Percentiles rank a stretch among this genome's conserved stretches.
These are phyloP conservation scores for Gracilariopsis chorda DNA, from an alignment of 23 red algal genomes.

Conservation along the genomic window DNA sequence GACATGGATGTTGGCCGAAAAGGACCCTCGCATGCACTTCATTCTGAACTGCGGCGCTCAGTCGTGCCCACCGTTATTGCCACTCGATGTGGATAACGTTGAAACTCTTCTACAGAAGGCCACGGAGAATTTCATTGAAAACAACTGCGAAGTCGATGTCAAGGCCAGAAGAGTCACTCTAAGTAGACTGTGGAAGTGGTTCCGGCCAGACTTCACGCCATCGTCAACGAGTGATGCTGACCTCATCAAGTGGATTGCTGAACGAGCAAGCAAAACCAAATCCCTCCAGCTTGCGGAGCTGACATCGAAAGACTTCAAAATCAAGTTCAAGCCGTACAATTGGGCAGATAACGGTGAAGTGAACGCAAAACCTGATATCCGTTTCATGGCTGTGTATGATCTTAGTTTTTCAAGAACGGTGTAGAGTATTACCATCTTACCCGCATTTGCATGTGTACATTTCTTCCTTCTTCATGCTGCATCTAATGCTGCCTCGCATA, in stretches of 20 bases:
- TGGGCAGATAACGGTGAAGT: constrained; percentile 78
- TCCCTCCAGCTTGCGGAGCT: not conserved
- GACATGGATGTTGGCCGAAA: constrained; percentile 11
- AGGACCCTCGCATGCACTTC: constrained; percentile 86
- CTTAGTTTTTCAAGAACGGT: constrained; percentile 55
- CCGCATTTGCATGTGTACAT: no score
- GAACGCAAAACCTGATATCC: constrained; percentile 50
- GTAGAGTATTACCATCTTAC: no score
- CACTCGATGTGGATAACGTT: constrained; percentile 1
- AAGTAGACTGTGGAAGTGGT: constrained; percentile 74
- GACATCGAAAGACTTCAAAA: constrained; percentile 40
- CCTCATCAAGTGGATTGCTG: constrained; percentile 60
- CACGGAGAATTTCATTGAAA: constrained; percentile 42
- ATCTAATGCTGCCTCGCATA: no score
- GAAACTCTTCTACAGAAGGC: constrained; percentile 38
- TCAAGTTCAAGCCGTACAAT: constrained; percentile 64
- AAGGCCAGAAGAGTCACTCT: constrained; percentile 31
- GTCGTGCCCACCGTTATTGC: constrained; percentile 60
- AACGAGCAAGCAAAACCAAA: constrained; percentile 24
- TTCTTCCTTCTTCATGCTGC: no score
- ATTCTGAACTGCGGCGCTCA: constrained; percentile 79
- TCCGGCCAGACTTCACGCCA: constrained; percentile 63
- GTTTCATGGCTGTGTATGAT: constrained; percentile 76
- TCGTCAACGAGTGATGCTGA: not conserved
- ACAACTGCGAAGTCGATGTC: constrained; percentile 43